Evolutionary conservation across 805 yeast genomes (phyloP).

Genomic region (Spathaspora girioi): DNA sequence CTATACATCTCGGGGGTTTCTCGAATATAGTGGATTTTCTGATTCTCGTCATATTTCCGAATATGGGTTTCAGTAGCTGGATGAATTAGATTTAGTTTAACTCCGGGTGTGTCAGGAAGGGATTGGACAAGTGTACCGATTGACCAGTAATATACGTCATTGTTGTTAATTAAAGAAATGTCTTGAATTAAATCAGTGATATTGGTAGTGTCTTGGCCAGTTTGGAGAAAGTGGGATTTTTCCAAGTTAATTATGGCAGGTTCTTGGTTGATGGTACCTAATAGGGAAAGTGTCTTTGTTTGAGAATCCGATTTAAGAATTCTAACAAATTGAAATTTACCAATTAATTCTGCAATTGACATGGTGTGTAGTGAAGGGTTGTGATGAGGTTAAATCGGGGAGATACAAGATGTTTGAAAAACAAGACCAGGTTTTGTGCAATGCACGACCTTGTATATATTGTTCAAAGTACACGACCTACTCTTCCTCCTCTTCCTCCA

Average conservation of each 20-base stretch:
- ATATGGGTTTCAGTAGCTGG: conserved; percentile 91
- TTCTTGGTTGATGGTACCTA: conserved; percentile 61
- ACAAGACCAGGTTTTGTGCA: not conserved
- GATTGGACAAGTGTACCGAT: conserved; percentile 47
- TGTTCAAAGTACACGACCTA: not conserved
- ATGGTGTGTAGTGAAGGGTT: not conserved
- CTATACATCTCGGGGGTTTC: conserved; percentile 82
- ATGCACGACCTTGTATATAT: not conserved
- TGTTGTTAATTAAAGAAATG: conserved; percentile 47
- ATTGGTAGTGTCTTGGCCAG: not conserved
- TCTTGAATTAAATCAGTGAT: conserved; percentile 12
- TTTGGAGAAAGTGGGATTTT: conserved; percentile 57
- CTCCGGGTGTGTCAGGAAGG: conserved; percentile 48
- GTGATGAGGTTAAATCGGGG: not conserved
- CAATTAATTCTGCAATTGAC: conserved; percentile 21
- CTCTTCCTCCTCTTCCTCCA: conserved; percentile 4
- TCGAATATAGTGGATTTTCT: conserved; percentile 53
- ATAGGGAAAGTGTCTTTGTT: conserved; percentile 58
- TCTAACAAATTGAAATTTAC: conserved; percentile 42
- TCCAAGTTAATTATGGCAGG: conserved; percentile 72
- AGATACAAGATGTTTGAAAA: not conserved
- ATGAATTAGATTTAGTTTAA: conserved; percentile 72
- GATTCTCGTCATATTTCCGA: conserved; percentile 58
- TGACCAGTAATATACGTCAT: conserved; percentile 88
- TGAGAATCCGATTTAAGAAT: conserved; percentile 60